These are phyloP conservation scores for Parathielavia hyrcaniae DNA, from an alignment of 495 filamentous ascomycete species.

Conservation along the genomic window DNA sequence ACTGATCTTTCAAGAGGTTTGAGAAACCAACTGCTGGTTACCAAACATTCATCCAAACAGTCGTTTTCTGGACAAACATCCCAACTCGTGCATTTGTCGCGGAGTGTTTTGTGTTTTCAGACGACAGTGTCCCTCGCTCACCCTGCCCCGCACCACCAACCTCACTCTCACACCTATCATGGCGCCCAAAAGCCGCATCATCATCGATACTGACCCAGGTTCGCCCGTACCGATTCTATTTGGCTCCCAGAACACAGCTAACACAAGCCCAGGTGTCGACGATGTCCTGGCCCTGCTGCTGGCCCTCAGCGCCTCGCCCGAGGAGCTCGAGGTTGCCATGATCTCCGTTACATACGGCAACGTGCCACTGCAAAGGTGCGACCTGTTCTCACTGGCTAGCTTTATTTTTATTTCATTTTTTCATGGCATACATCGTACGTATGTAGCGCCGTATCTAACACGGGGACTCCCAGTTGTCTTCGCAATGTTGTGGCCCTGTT, in stretches of 20 bases:
- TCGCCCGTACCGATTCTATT: slow-evolving; percentile 35
- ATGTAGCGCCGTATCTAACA: slow-evolving; percentile 9
- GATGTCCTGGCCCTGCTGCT: slow-evolving; percentile 81
- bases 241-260: neutral
- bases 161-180: slow-evolving; percentile 27
- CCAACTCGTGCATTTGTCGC: too few species aligned
- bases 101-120: too few species aligned
- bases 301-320: slow-evolving; percentile 71
- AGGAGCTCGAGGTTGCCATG: slow-evolving; percentile 82
- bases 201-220: slow-evolving; percentile 91
- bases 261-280: slow-evolving; percentile 62
- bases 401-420: too few species aligned
- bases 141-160: slow-evolving; percentile 6
- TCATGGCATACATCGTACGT: too few species aligned
- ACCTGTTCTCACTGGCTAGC: neutral
- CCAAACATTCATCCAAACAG: too few species aligned
- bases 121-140: neutral
- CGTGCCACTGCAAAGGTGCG: slow-evolving; percentile 67
- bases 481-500: slow-evolving; percentile 89
- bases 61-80: too few species aligned
- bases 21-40: too few species aligned
- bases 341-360: slow-evolving; percentile 93
- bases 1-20: too few species aligned
- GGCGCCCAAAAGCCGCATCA: slow-evolving; percentile 64
- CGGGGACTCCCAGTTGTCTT: slow-evolving; percentile 56